Evolutionary conservation across 1,284 basidiomycete species (phyloP), one percentile per base, ranked within the genome.

Genomic region (Pterulicium gracile): DNA sequence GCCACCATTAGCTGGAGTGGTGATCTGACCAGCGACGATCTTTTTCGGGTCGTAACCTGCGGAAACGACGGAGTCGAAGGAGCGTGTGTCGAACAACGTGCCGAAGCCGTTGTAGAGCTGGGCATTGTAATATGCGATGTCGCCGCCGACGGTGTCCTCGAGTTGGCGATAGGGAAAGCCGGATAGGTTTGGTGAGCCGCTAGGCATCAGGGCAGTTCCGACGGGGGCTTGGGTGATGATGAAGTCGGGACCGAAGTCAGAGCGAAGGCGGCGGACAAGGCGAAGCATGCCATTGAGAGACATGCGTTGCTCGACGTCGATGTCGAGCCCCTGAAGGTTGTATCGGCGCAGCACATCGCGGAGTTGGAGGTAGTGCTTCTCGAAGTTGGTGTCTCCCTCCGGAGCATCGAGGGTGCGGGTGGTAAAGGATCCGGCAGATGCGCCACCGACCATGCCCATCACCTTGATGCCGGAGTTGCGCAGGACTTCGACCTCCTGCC

Each of bases 91-190:
- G 47, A 51, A 53, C 10, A 57, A 43, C 2, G 49, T 44, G 5
- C 56, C 56, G 24, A 57, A 56, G 7, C 55, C 53, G 10, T 53
- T 56, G 41, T 54, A 55, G 49, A 56, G 56, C 45, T 57, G 56
- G 4, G 53, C 55, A 23, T 56, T 57, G 47, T 55, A 55, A 53
- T 52, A 56, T 7, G 48, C 47, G 34, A 57, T 54, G 10, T 47
- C 22, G 18, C 47, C n/a, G 4, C 53, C 53, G 2, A 49, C 32
- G 10, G 14, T 4, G 1, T 23, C n/a, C 17, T 57, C 54, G 19
- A 57, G 51, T n/a, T 49, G 18, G 44, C 52, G 44, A 24, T 57
- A 57, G 39, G 55, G 48, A 40, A 57, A 57, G 1, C 56, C 56
- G 19, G 53, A 55, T n/a, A 57, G 53, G 41, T 55, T 57, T n/a